phyloP scores from a whole-genome alignment of 2,329 filamentous ascomycete species.

The Colletotrichum echinochloae region DNA sequence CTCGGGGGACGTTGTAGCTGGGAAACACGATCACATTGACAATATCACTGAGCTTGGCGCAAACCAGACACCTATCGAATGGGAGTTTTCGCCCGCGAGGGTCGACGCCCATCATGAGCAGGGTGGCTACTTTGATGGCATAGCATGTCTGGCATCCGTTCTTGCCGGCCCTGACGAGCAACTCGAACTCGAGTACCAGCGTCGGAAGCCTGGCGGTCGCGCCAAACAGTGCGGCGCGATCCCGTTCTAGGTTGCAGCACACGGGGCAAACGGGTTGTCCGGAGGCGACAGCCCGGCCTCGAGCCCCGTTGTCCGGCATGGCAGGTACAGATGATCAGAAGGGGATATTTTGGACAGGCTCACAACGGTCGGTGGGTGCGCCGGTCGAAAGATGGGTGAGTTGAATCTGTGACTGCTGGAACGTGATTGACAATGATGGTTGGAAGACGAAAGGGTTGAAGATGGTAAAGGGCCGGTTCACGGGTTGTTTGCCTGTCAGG shows the following conservation, averaged over 20 bases:
- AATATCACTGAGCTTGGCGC: background rate
- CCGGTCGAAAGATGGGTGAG: background rate
- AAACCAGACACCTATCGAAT: background rate
- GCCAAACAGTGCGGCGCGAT: background rate
- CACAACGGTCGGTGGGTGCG: background rate
- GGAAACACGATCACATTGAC: background rate
- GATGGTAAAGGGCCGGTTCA: background rate
- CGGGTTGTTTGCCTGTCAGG: no score
- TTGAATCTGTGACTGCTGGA: background rate
- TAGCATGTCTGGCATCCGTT: slow-evolving; percentile 30
- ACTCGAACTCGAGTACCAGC: background rate
- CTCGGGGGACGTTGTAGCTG: background rate
- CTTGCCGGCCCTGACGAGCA: slow-evolving; percentile 1
- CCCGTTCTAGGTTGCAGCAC: background rate
- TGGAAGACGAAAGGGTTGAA: background rate
- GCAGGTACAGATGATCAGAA: background rate
- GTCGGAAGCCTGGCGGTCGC: background rate
- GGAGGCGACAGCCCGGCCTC: background rate
- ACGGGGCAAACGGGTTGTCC: background rate
- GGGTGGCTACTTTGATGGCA: slow-evolving; percentile 1
- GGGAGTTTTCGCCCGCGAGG: background rate
- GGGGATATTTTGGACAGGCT: background rate
- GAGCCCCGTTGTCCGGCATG: background rate
- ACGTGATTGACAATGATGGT: background rate
- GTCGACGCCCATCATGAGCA: background rate